Evolutionary conservation across 129 eudicot genomes (phyloP), one percentile per base, ranked within the genome.

Genomic region (Pittosporum tobira): DNA sequence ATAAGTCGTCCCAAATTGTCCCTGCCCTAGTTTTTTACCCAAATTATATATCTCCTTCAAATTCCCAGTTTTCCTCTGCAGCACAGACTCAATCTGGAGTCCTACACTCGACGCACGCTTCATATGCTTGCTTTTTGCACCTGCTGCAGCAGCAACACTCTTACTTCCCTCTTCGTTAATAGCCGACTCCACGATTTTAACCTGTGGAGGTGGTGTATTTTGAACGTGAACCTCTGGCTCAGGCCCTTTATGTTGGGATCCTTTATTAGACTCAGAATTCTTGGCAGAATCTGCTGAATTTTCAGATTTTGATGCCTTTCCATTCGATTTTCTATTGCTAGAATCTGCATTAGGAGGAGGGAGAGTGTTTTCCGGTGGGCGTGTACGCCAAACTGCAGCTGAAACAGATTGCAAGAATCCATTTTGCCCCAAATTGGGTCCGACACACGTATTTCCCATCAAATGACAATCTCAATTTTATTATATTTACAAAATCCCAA

Each of bases 1-100:
- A 68, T 73, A 90, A 14, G 97, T 85, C 0, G 94, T 85, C 48
- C 97, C 97, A 44, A 79, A 90, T 56, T 85, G 95, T 51, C 97
- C 97, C 11, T 82, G 83, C 45, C 97, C 97, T 26, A 90, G 66
- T 46, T 85, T 82, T 15, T 58, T 73, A 44, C 97, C 97, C 38
- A 85, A 63, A 50, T 77, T 75, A 29, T 75, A 90, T 62, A 62
- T 53, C 67, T 90, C 95, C 79, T 90, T 82, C 62, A 90, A 60
- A 68, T 85, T 84, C 21, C 93, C 97, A 0, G 94, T 82, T 63
- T 77, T 85, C 12, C 76, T 82, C 72, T 63, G 81, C 50, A 90
- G 61, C 10, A 85, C 86, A 0, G 79, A 78, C 3, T 90, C 94
- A 22, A 67, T 81, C 51, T 73, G 77, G 46, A 90, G 82, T n/a